Percentiles rank a stretch among this genome's conserved stretches.
These are phyloP conservation scores for Trifolium pratense DNA, from an alignment of 306 rosid species.

Conservation along the genomic window DNA sequence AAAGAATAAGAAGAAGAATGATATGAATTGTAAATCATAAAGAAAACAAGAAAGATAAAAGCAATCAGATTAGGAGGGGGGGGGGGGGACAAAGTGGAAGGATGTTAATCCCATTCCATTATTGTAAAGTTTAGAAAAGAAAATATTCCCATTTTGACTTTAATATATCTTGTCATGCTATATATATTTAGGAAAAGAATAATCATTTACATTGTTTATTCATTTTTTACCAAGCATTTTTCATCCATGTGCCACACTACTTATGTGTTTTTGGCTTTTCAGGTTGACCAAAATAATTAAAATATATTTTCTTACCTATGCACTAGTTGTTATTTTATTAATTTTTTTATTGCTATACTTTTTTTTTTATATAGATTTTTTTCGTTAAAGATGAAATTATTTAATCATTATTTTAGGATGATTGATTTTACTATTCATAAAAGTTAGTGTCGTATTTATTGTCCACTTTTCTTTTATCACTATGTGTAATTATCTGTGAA, in stretches of 20 bases:
- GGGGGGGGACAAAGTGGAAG: conserved; percentile 96
- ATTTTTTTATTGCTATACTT: too few relatives aligned
- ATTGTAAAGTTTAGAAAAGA: conserved; percentile 62
- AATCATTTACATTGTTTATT: conserved; percentile 23
- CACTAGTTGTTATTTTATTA: too few relatives aligned
- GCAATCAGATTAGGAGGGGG: conserved; percentile 55
- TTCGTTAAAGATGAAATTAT: too few relatives aligned
- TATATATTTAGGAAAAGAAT: conserved; percentile 8
- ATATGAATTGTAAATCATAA: conserved; percentile 35
- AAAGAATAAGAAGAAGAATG: conserved; percentile 31
- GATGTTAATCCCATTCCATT: conserved; percentile 83
- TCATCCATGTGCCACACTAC: conserved; percentile 5
- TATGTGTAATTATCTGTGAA: too few relatives aligned
- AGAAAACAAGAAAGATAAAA: conserved; percentile 39
- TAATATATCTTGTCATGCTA: conserved; percentile 52
- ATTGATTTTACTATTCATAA: too few relatives aligned
- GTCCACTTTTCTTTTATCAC: too few relatives aligned
- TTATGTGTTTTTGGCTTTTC: conserved; percentile 14
- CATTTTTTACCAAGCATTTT: not conserved
- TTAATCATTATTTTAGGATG: too few relatives aligned
- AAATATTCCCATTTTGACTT: conserved; percentile 76
- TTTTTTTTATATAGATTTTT: too few relatives aligned
- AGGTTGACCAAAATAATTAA: conserved; percentile 28
- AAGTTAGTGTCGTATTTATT: too few relatives aligned
- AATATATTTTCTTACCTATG: too few relatives aligned